phyloP scores from a whole-genome alignment of 352 stramenopile species.

The Pythium utonaiense region DNA sequence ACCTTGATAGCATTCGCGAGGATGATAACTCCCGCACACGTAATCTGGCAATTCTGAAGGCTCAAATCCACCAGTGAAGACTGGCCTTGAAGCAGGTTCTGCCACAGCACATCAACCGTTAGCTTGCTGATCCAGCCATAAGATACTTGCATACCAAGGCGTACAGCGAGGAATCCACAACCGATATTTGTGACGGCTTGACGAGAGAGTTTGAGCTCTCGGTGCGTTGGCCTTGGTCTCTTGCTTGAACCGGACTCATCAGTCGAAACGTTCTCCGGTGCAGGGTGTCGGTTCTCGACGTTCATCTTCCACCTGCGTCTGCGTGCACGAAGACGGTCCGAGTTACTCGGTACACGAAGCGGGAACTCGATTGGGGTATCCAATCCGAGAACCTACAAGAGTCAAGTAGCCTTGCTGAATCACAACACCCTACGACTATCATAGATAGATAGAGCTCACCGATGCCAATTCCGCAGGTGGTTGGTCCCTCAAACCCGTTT shows the following conservation, averaged over 20 bases:
- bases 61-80: slow-evolving; percentile 23
- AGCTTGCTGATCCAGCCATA: no score
- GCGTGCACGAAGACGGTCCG: no score
- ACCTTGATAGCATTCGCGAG: slow-evolving; percentile 40
- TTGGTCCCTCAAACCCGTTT: background rate
- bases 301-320: slow-evolving; percentile 6
- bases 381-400: no score
- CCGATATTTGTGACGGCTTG: slow-evolving; percentile 25
- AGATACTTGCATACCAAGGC: no score
- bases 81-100: slow-evolving; percentile 23
- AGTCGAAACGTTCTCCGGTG: background rate
- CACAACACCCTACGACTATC: no score
- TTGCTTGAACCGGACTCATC: background rate
- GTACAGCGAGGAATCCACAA: slow-evolving; percentile 24
- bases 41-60: slow-evolving; percentile 41
- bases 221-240: background rate
- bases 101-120: no score
- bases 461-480: background rate
- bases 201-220: slow-evolving; percentile 15
- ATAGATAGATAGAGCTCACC: no score
- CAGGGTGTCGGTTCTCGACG: slow-evolving; percentile 3
- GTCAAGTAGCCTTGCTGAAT: no score
- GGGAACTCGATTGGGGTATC: background rate
- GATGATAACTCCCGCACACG: slow-evolving; percentile 38
- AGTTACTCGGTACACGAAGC: background rate